Conservation (phyloP, 169 alveolate species). For the Babesia bigemina region DNA sequence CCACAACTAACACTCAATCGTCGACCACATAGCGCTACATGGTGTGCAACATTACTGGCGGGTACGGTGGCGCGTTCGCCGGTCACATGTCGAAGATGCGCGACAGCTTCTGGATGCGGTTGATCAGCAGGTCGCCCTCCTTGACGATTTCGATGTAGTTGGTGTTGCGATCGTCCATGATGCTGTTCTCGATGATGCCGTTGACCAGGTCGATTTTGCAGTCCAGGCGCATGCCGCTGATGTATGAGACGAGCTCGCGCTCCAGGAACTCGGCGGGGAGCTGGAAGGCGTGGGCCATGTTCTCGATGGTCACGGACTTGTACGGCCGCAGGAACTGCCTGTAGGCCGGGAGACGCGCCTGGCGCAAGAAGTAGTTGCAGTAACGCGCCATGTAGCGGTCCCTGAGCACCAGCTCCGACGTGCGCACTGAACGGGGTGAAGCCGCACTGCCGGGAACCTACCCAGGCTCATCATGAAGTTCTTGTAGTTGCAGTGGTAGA, state of each 20-base stretch:
- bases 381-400: conserved; percentile 87
- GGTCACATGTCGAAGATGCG: conserved; percentile 90
- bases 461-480: conserved; percentile 84
- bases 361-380: conserved; percentile 86
- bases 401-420: conserved; percentile 76
- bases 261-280: conserved; percentile 91
- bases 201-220: conserved; percentile 94
- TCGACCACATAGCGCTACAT: not conserved
- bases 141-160: conserved; percentile 84
- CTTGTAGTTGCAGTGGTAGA: conserved; percentile 89
- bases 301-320: conserved; percentile 91
- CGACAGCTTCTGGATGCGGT: conserved; percentile 91
- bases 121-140: conserved; percentile 88
- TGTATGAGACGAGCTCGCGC: conserved; percentile 89
- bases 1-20: not conserved
- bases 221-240: conserved; percentile 88
- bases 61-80: not conserved
- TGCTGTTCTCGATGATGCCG: conserved; percentile 91
- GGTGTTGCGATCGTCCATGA: conserved; percentile 87
- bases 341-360: conserved; percentile 94
- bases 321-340: conserved; percentile 91
- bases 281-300: conserved; percentile 94
- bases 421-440: conserved; percentile 52
- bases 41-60: not conserved
- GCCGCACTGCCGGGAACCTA: conserved; percentile 6